Base-by-base conservation (phyloP, 2,329 filamentous ascomycete species). In the Fusarium transvaalense region DNA sequence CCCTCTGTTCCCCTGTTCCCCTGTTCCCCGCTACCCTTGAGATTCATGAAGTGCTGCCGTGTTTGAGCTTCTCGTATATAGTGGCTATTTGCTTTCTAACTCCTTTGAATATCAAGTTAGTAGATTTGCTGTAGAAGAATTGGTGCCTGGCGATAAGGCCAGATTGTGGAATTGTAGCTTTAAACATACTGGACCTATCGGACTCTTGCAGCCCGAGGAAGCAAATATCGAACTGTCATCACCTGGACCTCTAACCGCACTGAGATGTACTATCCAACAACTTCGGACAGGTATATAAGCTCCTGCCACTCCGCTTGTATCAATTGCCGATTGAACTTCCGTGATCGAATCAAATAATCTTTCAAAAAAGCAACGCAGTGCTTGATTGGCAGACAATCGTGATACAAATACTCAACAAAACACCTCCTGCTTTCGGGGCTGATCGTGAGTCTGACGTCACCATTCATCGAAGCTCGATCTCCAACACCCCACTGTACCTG, bases 371-470 rank as follows among this genome's bases (percentile, higher is more conserved):
- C 17, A 47, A 43, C 32, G 12, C 13, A 43, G 50, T 41, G 29
- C 21, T 47, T 64, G 35, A 64, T 64, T 64, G 60, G 45, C 15
- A 64, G 61, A 37, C 34, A 51, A 45, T 32, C 19, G 39, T 31
- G 53, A 47, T 32, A 51, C 47, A 47, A 47, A 15, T 27, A 34
- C 31, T 59, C 45, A 56, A 53, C 45, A 64, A 21, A 59, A 64
- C 29, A 64, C 59, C 34, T 63, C 50, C 35, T 38, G 42, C 35
- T 43, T 47, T 41, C 21, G 17, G 42, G 51, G 34, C 51, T 38
- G 17, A 60, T 60, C 47, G 43, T 54, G 29, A 25, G 41, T 29
- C 56, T 69, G 66, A 69, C 66, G 66, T 69, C 66, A 69, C 66
- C 61, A 69, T 61, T 66, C 34, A 53, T 51, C 21, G 29, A 35